These are phyloP conservation scores for Polyporus tsugae DNA, from an alignment of 1,284 basidiomycete species.

Conservation along the genomic window DNA sequence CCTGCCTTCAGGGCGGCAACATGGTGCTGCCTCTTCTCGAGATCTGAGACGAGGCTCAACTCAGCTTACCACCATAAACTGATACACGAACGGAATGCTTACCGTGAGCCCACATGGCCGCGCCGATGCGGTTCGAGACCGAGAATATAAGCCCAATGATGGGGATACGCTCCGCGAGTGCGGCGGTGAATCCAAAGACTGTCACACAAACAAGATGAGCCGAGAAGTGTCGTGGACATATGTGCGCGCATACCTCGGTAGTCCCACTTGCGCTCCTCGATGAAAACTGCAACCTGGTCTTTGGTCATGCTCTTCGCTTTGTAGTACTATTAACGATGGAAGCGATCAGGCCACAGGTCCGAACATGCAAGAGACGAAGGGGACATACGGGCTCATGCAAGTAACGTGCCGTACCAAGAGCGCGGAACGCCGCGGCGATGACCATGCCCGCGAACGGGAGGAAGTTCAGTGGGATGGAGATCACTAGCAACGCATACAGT, in stretches of 20 bases:
- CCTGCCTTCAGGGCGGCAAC: constrained; percentile 47
- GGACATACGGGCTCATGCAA: constrained; percentile 71
- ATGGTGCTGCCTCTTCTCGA: constrained; percentile 83
- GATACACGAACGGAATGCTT: constrained; percentile 32
- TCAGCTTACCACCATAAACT: neutral
- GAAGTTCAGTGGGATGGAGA: constrained; percentile 74
- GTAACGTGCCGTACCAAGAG: constrained; percentile 72
- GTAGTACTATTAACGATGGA: constrained; percentile 68
- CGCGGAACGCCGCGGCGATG: constrained; percentile 71
- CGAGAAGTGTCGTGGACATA: neutral
- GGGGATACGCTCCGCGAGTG: constrained; percentile 80
- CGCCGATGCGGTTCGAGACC: constrained; percentile 86
- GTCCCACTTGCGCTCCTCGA: constrained; percentile 89
- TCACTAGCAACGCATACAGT: constrained; percentile 52
- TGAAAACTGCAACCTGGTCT: constrained; percentile 73
- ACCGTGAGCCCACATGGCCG: constrained; percentile 93
- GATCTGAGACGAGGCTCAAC: constrained; percentile 50
- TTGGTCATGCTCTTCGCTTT: constrained; percentile 81
- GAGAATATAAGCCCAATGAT: constrained; percentile 83
- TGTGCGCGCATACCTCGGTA: constrained; percentile 66
- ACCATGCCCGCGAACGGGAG: constrained; percentile 77
- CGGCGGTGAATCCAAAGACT: constrained; percentile 87
- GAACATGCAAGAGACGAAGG: neutral
- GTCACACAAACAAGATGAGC: neutral
- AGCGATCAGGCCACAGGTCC: no score